Conservation (phyloP, 257 asterid species). For the Schizonepeta tenuifolia region DNA sequence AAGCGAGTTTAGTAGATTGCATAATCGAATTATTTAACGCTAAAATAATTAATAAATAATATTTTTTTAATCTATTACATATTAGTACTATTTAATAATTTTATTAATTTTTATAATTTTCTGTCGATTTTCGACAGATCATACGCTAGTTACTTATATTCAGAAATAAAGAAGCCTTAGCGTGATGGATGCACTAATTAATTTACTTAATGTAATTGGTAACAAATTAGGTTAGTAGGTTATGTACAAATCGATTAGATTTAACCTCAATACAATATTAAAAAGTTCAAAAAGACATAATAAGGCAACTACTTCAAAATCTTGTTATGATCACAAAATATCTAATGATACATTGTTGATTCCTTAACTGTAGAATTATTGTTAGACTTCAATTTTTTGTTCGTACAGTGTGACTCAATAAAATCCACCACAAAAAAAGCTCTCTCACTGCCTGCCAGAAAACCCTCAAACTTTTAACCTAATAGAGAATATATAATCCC, state of each 20-base stretch:
- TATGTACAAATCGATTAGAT: neutral
- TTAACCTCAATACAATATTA: neutral
- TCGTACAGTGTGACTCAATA: neutral
- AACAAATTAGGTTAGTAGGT: neutral
- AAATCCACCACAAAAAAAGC: conserved; percentile 19
- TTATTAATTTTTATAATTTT: no score
- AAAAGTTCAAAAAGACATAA: neutral
- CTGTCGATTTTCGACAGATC: no score
- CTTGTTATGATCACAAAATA: conserved; percentile 6
- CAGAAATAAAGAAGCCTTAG: no score
- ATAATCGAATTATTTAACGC: no score
- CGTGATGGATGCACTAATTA: neutral
- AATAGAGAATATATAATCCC: conserved; percentile 11
- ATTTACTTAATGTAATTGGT: neutral
- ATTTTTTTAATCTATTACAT: no score
- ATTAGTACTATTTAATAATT: no score
- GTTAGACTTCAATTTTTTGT: conserved; percentile 9
- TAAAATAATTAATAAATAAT: no score
- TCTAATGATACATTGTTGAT: conserved; percentile 1
- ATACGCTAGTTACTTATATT: no score
- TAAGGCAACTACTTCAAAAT: neutral
- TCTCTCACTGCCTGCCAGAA: conserved; percentile 19
- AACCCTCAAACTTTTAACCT: conserved; percentile 29
- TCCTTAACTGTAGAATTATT: conserved; percentile 15
- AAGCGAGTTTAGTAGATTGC: no score